Evolutionary conservation across 441 rosid species (phyloP).

Genomic region (Breynia disticha): DNA sequence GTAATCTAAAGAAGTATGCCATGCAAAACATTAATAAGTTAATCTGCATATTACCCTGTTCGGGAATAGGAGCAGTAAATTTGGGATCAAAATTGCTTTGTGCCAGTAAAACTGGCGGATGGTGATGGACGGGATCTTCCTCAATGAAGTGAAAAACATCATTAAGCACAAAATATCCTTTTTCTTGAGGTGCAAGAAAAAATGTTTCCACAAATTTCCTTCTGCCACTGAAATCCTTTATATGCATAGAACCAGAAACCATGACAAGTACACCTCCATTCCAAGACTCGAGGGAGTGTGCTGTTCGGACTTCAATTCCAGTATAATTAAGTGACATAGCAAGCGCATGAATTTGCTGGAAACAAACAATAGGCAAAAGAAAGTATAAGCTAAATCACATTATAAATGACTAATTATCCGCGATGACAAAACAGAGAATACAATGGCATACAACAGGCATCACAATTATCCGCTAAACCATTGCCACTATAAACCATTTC

Average conservation of each 20-base stretch:
- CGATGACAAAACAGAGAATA: neutral
- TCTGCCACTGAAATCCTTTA: constrained; percentile 40
- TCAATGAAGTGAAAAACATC: constrained; percentile 73
- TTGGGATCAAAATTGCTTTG: constrained; percentile 32
- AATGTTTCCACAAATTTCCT: constrained; percentile 85
- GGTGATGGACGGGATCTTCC: constrained; percentile 45
- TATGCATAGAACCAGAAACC: constrained; percentile 71
- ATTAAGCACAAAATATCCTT: constrained; percentile 80
- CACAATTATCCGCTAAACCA: neutral
- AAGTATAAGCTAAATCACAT: neutral
- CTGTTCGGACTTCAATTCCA: constrained; percentile 65
- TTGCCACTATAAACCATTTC: neutral
- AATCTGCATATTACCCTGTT: constrained; percentile 31
- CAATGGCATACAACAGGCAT: neutral
- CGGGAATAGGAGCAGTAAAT: constrained; percentile 27
- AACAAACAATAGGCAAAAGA: constrained; percentile 5
- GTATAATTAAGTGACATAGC: constrained; percentile 49
- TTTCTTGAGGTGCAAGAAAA: constrained; percentile 93
- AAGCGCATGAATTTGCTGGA: constrained; percentile 76
- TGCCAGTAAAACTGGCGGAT: constrained; percentile 37
- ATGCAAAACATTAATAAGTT: too few species aligned
- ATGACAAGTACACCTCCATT: constrained; percentile 74
- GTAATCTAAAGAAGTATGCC: too few species aligned
- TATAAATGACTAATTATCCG: neutral
- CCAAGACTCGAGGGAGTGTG: constrained; percentile 73